Evolutionary conservation across 306 rosid genomes (phyloP).

Genomic region (Luffa aegyptiaca): DNA sequence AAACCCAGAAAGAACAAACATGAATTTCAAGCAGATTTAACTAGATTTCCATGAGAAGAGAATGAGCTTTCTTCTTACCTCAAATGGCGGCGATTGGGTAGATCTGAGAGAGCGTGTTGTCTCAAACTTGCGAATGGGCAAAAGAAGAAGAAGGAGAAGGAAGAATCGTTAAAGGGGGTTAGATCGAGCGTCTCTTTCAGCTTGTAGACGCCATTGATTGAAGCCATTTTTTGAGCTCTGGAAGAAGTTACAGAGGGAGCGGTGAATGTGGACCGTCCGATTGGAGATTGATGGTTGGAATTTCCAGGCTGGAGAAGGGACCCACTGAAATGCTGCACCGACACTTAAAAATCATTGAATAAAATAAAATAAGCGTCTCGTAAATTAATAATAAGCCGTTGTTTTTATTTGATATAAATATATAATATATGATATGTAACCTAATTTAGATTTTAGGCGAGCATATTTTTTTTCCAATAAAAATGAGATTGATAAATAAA

Average conservation of each 20-base stretch:
- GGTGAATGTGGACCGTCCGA: conserved; percentile 1
- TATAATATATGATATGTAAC: not conserved
- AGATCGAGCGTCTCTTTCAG: conserved; percentile 26
- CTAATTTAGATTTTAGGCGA: too few relatives aligned
- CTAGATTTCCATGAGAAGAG: not conserved
- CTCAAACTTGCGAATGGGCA: not conserved
- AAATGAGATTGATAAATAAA: too few relatives aligned
- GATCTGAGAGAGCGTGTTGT: conserved; percentile 8
- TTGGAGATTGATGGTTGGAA: not conserved
- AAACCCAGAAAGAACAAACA: not conserved
- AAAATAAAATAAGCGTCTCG: not conserved
- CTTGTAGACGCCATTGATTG: not conserved
- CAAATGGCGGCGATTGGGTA: not conserved
- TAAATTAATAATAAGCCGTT: not conserved
- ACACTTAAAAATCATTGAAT: not conserved
- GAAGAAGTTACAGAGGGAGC: conserved; percentile 4
- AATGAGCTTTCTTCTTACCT: conserved; percentile 2
- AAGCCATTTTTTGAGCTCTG: conserved; percentile 6
- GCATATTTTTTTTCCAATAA: too few relatives aligned
- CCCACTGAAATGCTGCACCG: conserved; percentile 12
- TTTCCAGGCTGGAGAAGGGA: conserved; percentile 31
- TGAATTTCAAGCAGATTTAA: not conserved
- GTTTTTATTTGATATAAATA: not conserved
- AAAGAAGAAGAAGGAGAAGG: not conserved
- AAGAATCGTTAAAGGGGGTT: conserved; percentile 1